Conservation (phyloP, 768 basidiomycete species). For the Pleurotus giganteus region DNA sequence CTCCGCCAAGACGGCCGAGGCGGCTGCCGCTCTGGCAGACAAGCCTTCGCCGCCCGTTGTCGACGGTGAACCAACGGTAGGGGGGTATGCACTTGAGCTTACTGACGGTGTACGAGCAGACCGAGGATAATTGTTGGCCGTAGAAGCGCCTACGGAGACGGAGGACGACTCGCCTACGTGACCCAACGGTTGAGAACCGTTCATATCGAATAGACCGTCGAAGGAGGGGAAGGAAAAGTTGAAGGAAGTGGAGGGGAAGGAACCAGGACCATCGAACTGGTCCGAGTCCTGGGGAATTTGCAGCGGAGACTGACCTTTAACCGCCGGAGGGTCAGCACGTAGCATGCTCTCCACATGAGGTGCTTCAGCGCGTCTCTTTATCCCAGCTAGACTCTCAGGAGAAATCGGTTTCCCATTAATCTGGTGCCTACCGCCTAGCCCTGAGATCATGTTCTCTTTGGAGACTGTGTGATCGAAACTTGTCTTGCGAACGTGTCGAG, state of each 20-base stretch:
- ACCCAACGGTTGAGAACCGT: slow-evolving; percentile 16
- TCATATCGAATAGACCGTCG: slow-evolving; percentile 60
- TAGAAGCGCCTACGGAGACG: slow-evolving; percentile 3
- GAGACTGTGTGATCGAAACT: slow-evolving; percentile 93
- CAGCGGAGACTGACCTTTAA: slow-evolving; percentile 33
- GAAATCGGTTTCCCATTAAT: slow-evolving; percentile 74
- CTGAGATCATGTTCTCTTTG: slow-evolving; percentile 57
- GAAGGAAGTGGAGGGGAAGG: slow-evolving; percentile 69
- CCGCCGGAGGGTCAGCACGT: slow-evolving; percentile 70
- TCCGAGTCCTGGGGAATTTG: slow-evolving; percentile 33
- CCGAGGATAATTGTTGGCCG: slow-evolving; percentile 10
- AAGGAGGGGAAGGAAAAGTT: slow-evolving; percentile 71
- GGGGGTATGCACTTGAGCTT: slow-evolving; percentile 19
- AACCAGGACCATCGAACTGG: slow-evolving; percentile 36
- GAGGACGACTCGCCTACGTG: slow-evolving; percentile 1
- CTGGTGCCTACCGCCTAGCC: slow-evolving; percentile 70
- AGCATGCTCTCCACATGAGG: slow-evolving; percentile 79
- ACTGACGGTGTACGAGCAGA: slow-evolving; percentile 21
- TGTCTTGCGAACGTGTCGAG: slow-evolving; percentile 87
- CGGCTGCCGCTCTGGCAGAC: slow-evolving; percentile 62
- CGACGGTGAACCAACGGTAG: slow-evolving; percentile 25
- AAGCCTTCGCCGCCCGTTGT: slow-evolving; percentile 43
- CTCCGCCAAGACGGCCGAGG: slow-evolving; percentile 70
- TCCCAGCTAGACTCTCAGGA: slow-evolving; percentile 62
- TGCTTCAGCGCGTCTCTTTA: slow-evolving; percentile 76